A percentile compares a stretch with the other conserved stretches of the same genome.
Conservation (phyloP, 2,329 filamentous ascomycete genomes). For the Fusarium sp. region DNA sequence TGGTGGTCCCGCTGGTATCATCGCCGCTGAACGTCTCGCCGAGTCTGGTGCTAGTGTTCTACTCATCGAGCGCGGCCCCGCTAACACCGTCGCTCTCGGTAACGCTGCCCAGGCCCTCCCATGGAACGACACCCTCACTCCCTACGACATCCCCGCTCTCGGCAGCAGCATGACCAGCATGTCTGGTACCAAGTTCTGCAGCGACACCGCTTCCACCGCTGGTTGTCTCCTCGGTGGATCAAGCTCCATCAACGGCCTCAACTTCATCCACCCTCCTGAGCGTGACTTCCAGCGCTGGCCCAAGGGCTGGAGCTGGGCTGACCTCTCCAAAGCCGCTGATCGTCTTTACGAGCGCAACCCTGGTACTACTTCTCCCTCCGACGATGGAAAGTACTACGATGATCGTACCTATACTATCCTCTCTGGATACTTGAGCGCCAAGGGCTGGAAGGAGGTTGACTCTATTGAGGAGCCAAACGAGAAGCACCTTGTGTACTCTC, state of each 20-base stretch:
- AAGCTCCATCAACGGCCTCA: conserved; percentile 42
- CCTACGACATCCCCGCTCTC: conserved; percentile 40
- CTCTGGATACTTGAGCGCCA: conserved; percentile 63
- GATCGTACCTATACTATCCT: conserved; percentile 72
- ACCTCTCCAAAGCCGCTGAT: conserved; percentile 36
- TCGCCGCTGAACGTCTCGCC: conserved; percentile 40
- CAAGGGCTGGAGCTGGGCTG: conserved; percentile 34
- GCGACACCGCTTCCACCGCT: conserved; percentile 39
- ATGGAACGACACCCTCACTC: conserved; percentile 39
- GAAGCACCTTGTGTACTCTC: conserved; percentile 73
- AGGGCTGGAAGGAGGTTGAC: conserved; percentile 72
- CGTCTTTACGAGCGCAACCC: conserved; percentile 52
- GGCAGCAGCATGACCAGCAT: conserved; percentile 40
- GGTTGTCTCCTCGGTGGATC: conserved; percentile 41
- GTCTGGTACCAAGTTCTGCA: conserved; percentile 40
- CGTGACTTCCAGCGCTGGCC: conserved; percentile 42
- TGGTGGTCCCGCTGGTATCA: conserved; percentile 41
- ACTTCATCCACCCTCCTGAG: conserved; percentile 42
- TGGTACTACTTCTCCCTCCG: conserved; percentile 72
- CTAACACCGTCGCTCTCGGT: conserved; percentile 40
- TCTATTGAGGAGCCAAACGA: conserved; percentile 69
- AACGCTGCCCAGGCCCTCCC: conserved; percentile 28
- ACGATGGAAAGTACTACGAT: conserved; percentile 73
- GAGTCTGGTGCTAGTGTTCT: conserved; percentile 39
- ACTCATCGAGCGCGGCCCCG: conserved; percentile 41